A percentile compares a stretch with the other conserved stretches of the same genome.
Evolutionary conservation across 177 flowering plant species (phyloP).

Genomic region (Tripterygium wilfordii): DNA sequence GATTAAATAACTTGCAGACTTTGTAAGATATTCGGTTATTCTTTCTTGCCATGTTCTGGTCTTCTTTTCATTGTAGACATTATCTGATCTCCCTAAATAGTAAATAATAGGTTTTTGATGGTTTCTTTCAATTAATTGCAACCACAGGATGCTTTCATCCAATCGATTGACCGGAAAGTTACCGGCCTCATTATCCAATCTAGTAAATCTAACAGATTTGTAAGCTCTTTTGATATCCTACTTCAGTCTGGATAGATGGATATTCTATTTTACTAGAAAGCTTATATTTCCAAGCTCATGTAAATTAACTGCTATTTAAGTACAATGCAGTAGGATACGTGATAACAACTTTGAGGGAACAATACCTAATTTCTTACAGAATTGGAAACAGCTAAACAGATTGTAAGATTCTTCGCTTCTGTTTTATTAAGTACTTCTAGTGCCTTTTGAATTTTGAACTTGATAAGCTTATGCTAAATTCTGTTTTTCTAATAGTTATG

Average conservation of each 20-base stretch:
- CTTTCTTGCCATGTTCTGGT: neutral
- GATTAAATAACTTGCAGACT: conserved; percentile 23
- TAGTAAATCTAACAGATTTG: conserved; percentile 36
- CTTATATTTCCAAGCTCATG: too few relatives aligned
- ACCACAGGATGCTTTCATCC: conserved; percentile 37
- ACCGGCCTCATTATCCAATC: conserved; percentile 21
- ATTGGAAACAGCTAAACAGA: conserved; percentile 35
- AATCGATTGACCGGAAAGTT: conserved; percentile 33
- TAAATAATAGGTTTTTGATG: neutral
- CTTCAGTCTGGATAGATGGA: neutral
- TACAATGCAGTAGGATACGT: conserved; percentile 29
- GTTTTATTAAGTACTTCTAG: neutral
- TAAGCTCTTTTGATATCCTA: conserved; percentile 6
- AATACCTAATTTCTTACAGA: conserved; percentile 36
- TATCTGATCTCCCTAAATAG: too few relatives aligned
- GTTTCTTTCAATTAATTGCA: neutral
- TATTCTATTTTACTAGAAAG: neutral
- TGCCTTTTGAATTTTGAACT: neutral
- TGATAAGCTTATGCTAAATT: neutral
- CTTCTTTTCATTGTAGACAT: neutral
- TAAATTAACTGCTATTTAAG: neutral
- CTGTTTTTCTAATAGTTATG: neutral
- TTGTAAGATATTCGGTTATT: conserved; percentile 24
- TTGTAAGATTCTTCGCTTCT: conserved; percentile 25
- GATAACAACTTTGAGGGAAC: conserved; percentile 38